These are phyloP conservation scores for Fusarium goolgardi DNA, from an alignment of 2,329 filamentous ascomycete genomes.

Conservation along the genomic window DNA sequence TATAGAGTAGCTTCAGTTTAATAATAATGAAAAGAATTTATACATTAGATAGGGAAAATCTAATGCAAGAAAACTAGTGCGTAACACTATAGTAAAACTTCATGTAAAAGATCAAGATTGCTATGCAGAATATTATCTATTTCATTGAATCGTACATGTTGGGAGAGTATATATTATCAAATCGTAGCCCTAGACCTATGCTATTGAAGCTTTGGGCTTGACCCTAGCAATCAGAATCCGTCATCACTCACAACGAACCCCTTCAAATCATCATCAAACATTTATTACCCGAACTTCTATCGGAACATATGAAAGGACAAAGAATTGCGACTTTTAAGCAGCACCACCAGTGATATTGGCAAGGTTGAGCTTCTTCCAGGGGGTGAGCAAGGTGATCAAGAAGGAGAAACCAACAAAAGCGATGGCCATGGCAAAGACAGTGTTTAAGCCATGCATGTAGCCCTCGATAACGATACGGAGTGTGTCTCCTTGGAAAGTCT, in stretches of 20 bases:
- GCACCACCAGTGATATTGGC: slow-evolving; percentile 47
- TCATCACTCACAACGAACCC: neutral
- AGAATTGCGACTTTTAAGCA: slow-evolving; percentile 37
- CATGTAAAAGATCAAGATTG: neutral
- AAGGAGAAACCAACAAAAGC: slow-evolving; percentile 59
- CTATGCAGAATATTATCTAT: slow-evolving; percentile 2
- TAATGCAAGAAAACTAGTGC: no score
- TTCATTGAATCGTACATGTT: slow-evolving; percentile 24
- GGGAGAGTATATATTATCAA: slow-evolving; percentile 17
- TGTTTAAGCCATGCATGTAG: slow-evolving; percentile 73
- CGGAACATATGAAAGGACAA: neutral
- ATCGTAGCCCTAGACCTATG: slow-evolving; percentile 12
- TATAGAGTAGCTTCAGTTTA: no score
- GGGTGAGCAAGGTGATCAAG: slow-evolving; percentile 50
- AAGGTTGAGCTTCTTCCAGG: slow-evolving; percentile 55
- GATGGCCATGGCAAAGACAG: slow-evolving; percentile 68
- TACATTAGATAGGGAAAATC: no score
- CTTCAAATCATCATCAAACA: neutral
- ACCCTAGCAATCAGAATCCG: neutral
- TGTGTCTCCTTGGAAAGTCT: slow-evolving; percentile 59
- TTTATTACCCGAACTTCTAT: neutral
- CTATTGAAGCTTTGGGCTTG: neutral
- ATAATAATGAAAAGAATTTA: no score
- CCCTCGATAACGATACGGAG: slow-evolving; percentile 66
- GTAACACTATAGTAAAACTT: neutral